phyloP scores from a whole-genome alignment of 2,329 filamentous ascomycete genomes.

The Trichoderma simmonsii region DNA sequence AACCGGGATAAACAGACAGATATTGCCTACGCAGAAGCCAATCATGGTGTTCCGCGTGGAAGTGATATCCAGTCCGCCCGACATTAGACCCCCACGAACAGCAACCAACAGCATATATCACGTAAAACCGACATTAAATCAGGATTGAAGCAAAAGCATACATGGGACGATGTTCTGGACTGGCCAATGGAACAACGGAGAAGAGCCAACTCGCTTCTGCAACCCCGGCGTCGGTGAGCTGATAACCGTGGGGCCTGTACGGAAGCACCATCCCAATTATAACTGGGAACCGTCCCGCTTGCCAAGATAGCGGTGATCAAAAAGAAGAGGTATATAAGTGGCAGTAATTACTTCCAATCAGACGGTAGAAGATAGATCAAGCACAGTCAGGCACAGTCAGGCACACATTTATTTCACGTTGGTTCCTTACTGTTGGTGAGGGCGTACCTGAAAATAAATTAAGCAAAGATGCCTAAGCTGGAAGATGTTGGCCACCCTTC shows the following conservation, averaged over 20 bases:
- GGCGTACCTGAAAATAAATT: neutral
- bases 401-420: neutral
- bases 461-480: neutral
- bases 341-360: neutral
- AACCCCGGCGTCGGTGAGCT: neutral
- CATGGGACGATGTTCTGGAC: neutral
- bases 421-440: neutral
- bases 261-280: neutral
- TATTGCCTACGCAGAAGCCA: neutral
- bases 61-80: neutral
- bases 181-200: neutral
- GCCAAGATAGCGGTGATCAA: neutral
- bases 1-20: neutral
- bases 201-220: neutral
- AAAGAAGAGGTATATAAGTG: neutral
- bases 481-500: neutral
- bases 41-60: neutral
- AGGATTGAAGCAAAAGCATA: neutral
- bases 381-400: neutral
- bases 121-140: neutral
- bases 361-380: neutral
- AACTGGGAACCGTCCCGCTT: neutral
- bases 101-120: neutral
- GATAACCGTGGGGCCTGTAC: neutral
- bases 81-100: neutral